Evolutionary conservation across 148 eudicot species (phyloP).

Genomic region (Linanthus parryae): DNA sequence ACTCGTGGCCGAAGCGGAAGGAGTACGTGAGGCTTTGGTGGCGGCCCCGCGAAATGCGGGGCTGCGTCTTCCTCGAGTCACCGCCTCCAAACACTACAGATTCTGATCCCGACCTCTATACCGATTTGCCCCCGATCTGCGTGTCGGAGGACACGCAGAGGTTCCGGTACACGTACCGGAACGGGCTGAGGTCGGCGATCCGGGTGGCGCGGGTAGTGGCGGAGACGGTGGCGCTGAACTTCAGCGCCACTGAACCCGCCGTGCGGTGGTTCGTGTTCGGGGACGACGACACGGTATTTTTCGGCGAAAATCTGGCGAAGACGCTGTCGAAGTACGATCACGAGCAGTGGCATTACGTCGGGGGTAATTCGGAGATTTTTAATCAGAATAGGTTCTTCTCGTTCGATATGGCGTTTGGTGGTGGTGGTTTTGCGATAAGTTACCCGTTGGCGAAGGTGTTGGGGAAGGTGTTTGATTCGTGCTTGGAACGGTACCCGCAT

Average conservation of each 20-base stretch:
- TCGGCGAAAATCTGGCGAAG: conserved; percentile 53
- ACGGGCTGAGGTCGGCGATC: conserved; percentile 48
- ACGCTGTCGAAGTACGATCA: conserved; percentile 69
- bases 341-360: conserved; percentile 57
- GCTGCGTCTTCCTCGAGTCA: conserved; percentile 56
- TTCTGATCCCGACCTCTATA: background rate
- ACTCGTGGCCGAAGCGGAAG: conserved; percentile 43
- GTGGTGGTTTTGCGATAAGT: conserved; percentile 83
- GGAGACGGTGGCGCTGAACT: conserved; percentile 54
- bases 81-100: background rate
- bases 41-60: conserved; percentile 48
- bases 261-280: conserved; percentile 87
- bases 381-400: conserved; percentile 46
- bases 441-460: conserved; percentile 63
- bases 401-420: conserved; percentile 69
- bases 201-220: conserved; percentile 57
- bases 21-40: conserved; percentile 60
- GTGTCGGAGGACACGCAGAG: conserved; percentile 42
- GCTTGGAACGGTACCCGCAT: conserved; percentile 62
- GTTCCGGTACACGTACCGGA: conserved; percentile 43
- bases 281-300: conserved; percentile 74
- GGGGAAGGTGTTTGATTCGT: conserved; percentile 63
- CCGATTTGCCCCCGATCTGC: conserved; percentile 40
- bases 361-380: conserved; percentile 55
- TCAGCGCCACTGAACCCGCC: too few species aligned